Evolutionary conservation across 495 filamentous ascomycete species (phyloP), one percentile per base, ranked within the genome.

Genomic region (Xylaria intraflava): DNA sequence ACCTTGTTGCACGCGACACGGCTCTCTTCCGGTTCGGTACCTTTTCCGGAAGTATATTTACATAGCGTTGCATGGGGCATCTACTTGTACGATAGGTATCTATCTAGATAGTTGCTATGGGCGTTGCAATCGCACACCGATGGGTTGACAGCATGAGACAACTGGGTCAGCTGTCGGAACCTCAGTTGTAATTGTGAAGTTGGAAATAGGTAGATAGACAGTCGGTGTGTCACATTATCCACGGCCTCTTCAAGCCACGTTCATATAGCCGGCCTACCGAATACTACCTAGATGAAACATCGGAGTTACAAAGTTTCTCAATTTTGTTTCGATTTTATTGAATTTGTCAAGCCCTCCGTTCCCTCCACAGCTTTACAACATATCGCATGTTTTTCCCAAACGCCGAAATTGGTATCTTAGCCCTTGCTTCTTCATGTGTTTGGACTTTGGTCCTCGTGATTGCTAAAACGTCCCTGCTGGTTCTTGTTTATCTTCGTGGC

Each of bases 401-500:
- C 63, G 63, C 63, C 63, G 51, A 56, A 64, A n/a, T n/a, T 64
- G 60, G 57, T 64, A 65, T 66, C 46, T 53, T 42, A 44, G 27
- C 29, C 60, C 54, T 47, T 36, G 49, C 22, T 48, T 46, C n/a
- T n/a, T n/a, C n/a, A 55, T 54, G 44, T 42, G 54, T 33, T 29
- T 53, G 49, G 49, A 31, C 47, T 51, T 51, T 49, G n/a, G 16
- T 51, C 50, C 51, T 54, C 46, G 45, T 41, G n/a, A 50, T 36
- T 61, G 62, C 40, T 47, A 51, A 55, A n/a, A 45, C 26, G 7
- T 51, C 43, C 45, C 52, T 54, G 29, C 24, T 20, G 26, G n/a
- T n/a, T n/a, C n/a, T 40, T 16, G 17, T 70, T 81, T 78, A 88
- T 72, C 87, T 75, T 57, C 88, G 82, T 46, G 80, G 69, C 4